Evolutionary conservation across 495 filamentous ascomycete genomes (phyloP).

Genomic region (Penicillium manginii): DNA sequence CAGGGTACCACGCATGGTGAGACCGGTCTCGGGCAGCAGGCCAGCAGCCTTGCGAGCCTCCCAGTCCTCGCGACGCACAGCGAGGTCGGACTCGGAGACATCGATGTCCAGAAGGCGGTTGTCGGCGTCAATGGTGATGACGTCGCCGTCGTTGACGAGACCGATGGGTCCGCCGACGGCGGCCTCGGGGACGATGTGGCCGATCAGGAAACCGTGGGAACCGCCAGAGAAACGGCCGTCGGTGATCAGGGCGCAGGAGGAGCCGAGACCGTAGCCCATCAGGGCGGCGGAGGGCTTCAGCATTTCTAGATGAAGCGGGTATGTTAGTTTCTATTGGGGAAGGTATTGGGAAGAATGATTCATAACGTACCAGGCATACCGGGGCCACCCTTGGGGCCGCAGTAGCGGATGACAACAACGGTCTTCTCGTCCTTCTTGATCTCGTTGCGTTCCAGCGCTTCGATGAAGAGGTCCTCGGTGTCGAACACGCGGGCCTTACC

Average conservation of each 20-base stretch:
- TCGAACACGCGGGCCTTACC: conserved; percentile 90
- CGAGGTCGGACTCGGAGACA: conserved; percentile 61
- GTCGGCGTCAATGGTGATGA: conserved; percentile 58
- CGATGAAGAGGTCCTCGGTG: conserved; percentile 78
- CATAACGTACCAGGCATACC: conserved; percentile 77
- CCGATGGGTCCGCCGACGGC: conserved; percentile 61
- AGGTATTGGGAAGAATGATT: not conserved
- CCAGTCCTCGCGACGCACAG: conserved; percentile 66
- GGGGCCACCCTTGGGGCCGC: conserved; percentile 91
- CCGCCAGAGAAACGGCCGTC: conserved; percentile 54
- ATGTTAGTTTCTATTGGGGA: not conserved
- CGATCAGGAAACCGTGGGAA: conserved; percentile 59
- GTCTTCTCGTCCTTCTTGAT: conserved; percentile 98
- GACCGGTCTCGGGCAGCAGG: conserved; percentile 38
- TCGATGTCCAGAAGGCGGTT: conserved; percentile 54
- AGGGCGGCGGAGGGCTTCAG: conserved; percentile 84
- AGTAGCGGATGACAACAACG: conserved; percentile 96
- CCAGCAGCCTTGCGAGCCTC: conserved; percentile 41
- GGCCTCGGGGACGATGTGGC: conserved; percentile 60
- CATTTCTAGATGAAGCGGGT: conserved; percentile 60
- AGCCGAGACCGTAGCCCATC: conserved; percentile 84
- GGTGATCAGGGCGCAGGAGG: conserved; percentile 57
- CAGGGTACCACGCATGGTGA: conserved; percentile 72
- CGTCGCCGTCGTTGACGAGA: conserved; percentile 58
- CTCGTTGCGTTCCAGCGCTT: conserved; percentile 74